Conservation (phyloP, 2,329 filamentous ascomycete species). For the Aplosporella prunicola region DNA sequence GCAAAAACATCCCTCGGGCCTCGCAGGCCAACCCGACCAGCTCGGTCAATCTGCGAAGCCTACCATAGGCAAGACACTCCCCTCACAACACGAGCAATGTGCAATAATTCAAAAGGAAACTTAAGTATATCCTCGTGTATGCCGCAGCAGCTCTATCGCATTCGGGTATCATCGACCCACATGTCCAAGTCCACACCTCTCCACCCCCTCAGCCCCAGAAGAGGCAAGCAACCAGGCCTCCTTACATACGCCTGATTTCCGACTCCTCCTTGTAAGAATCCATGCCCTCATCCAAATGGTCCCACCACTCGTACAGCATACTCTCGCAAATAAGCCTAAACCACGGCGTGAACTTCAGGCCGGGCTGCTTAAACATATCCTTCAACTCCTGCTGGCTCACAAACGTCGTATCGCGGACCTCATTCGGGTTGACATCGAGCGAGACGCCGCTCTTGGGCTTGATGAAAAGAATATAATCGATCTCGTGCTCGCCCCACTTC, state of each 20-base stretch:
- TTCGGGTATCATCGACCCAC: no score
- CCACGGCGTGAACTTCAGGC: slow-evolving; percentile 89
- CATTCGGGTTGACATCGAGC: slow-evolving; percentile 72
- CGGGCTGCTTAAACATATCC: slow-evolving; percentile 71
- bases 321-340: slow-evolving; percentile 98
- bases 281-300: slow-evolving; percentile 67
- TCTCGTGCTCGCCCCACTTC: slow-evolving; percentile 98
- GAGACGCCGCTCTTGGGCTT: slow-evolving; percentile 70
- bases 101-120: no score
- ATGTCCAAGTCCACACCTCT: no score
- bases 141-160: no score
- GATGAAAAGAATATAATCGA: slow-evolving; percentile 99
- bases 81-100: no score
- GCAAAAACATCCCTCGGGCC: no score
- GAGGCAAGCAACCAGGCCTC: no score
- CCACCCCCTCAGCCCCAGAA: no score
- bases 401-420: slow-evolving; percentile 77
- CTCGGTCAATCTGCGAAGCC: no score
- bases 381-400: slow-evolving; percentile 76
- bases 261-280: slow-evolving; percentile 73
- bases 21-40: no score
- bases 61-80: no score
- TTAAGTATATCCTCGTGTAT: no score
- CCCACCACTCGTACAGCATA: slow-evolving; percentile 98
- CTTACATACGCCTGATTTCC: slow-evolving; percentile 73